These are phyloP conservation scores for Salix exigua DNA, from an alignment of 345 rosid species.

Conservation along the genomic window DNA sequence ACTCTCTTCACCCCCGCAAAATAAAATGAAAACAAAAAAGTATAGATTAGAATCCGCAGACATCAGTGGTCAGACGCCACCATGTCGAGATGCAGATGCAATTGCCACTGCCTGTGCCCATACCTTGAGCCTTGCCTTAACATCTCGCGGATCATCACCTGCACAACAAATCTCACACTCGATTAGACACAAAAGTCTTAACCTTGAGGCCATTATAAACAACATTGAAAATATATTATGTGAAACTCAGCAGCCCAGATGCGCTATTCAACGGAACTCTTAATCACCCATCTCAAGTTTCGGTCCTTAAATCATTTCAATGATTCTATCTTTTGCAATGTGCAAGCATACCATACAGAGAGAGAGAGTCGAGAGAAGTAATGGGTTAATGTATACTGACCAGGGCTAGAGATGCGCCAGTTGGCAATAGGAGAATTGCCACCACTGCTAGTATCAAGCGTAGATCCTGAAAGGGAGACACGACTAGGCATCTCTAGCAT, in stretches of 20 bases:
- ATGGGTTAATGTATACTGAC: slow-evolving; percentile 25
- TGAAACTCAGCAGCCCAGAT: background rate
- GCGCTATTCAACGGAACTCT: background rate
- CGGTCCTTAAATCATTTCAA: background rate
- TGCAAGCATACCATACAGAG: background rate
- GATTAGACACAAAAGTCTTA: background rate
- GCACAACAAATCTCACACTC: background rate
- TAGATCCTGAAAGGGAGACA: slow-evolving; percentile 54
- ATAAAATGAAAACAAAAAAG: slow-evolving; percentile 6
- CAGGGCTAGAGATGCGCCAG: slow-evolving; percentile 92
- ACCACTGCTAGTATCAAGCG: slow-evolving; percentile 66
- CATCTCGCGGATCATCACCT: slow-evolving; percentile 95
- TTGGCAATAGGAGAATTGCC: slow-evolving; percentile 82
- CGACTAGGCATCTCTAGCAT: slow-evolving; percentile 59
- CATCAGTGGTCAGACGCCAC: slow-evolving; percentile 15
- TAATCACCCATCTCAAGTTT: background rate
- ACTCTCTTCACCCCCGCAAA: slow-evolving; percentile 10
- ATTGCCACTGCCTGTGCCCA: slow-evolving; percentile 98
- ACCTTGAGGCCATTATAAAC: background rate
- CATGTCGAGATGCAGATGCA: slow-evolving; percentile 50
- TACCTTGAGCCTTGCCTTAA: slow-evolving; percentile 84
- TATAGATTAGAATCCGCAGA: slow-evolving; percentile 14
- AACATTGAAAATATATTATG: background rate
- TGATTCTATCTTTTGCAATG: background rate
- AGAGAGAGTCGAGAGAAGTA: background rate